Percentiles rank a stretch among this genome's conserved stretches.
These are phyloP conservation scores for Poa pratensis DNA, from an alignment of 176 grass and related monocot genomes.

Conservation along the genomic window DNA sequence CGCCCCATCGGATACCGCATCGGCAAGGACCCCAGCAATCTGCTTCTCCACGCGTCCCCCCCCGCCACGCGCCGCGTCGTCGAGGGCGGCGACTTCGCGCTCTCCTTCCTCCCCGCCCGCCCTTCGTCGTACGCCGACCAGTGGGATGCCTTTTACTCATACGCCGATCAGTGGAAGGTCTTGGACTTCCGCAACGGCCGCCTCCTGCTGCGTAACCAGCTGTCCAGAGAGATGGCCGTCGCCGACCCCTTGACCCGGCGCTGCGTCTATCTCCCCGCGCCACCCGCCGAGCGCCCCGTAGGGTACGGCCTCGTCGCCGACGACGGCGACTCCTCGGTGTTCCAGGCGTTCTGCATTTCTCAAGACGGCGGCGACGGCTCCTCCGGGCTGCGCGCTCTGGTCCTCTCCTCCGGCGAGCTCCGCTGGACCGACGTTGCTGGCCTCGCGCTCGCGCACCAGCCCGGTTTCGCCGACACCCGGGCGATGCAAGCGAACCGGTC, in stretches of 20 bases:
- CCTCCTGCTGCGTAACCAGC: conserved; percentile 32
- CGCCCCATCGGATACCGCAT: background rate
- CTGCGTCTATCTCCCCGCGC: conserved; percentile 13
- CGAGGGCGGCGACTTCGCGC: conserved; percentile 26
- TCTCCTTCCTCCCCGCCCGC: conserved; percentile 45
- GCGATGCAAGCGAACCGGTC: conserved; percentile 45
- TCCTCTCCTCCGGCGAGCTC: conserved; percentile 38
- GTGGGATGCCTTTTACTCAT: no score
- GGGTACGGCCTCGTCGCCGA: conserved; percentile 55
- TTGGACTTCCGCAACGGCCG: conserved; percentile 52
- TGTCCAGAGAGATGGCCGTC: conserved; percentile 23
- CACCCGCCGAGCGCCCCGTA: conserved; percentile 19
- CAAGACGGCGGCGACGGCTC: background rate
- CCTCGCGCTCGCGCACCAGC: background rate
- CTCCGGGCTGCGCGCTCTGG: background rate
- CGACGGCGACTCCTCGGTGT: conserved; percentile 29
- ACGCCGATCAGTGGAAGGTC: conserved; percentile 27
- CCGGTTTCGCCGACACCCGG: background rate
- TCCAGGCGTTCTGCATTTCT: conserved; percentile 32
- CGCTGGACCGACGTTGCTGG: conserved; percentile 29
- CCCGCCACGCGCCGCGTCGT: background rate
- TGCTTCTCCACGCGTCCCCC: background rate
- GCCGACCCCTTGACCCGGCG: conserved; percentile 31
- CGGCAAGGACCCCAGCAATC: no score
- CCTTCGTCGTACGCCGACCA: background rate